Percentiles rank a stretch among this genome's conserved stretches.
Evolutionary conservation across 306 rosid species (phyloP).

Genomic region (Hippophae rhamnoides): DNA sequence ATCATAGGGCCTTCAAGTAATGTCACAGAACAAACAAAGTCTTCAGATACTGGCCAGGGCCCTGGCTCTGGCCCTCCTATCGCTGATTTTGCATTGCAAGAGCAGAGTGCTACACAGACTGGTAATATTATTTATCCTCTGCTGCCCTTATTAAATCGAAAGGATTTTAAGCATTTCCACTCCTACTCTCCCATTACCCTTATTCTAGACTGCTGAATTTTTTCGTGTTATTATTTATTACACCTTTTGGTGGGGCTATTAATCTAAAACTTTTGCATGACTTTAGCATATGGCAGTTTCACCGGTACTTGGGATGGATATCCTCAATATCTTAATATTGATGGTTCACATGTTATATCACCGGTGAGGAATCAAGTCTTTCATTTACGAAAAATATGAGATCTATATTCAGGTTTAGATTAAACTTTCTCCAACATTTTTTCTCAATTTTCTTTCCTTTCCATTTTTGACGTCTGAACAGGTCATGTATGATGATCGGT

Average conservation of each 20-base stretch:
- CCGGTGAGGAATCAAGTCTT: slow-evolving; percentile 29
- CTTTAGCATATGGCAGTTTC: slow-evolving; percentile 33
- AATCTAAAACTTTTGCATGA: not conserved
- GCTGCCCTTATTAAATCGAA: no score
- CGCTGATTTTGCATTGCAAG: slow-evolving; percentile 24
- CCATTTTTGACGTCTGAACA: slow-evolving; percentile 6
- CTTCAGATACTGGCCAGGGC: slow-evolving; percentile 26
- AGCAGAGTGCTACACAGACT: slow-evolving; percentile 23
- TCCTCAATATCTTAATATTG: slow-evolving; percentile 34
- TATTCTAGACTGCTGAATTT: not conserved
- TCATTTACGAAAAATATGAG: not conserved
- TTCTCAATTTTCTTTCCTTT: not conserved
- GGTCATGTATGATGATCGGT: slow-evolving; percentile 41
- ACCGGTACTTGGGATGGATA: slow-evolving; percentile 48
- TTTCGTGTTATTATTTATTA: not conserved
- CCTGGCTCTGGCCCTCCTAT: slow-evolving; percentile 18
- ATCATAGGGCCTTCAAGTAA: slow-evolving; percentile 20
- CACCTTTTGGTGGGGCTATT: not conserved
- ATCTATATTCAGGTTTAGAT: not conserved
- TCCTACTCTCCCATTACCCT: no score
- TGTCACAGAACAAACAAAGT: slow-evolving; percentile 23
- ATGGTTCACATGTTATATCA: slow-evolving; percentile 41
- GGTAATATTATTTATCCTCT: slow-evolving; percentile 27
- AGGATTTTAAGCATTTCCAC: no score
- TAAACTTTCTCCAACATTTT: not conserved